phyloP scores from a whole-genome alignment of 495 filamentous ascomycete genomes.

The Margaritispora aquatica region DNA sequence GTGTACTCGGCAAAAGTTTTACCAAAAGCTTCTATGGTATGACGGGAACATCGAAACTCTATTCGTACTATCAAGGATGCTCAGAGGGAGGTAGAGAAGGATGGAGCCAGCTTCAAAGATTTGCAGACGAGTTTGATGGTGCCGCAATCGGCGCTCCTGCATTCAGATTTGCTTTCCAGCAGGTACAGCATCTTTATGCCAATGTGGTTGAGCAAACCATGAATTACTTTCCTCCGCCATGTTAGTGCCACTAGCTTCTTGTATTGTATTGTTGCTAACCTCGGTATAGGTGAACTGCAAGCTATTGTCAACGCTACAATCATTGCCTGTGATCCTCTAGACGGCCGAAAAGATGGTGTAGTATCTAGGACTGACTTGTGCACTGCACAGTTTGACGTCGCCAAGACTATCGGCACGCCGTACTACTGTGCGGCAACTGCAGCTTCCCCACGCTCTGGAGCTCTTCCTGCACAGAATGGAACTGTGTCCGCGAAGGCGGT shows the following conservation, averaged over 20 bases:
- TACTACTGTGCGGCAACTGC: constrained; percentile 42
- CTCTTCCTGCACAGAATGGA: constrained; percentile 37
- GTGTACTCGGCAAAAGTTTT: constrained; percentile 33
- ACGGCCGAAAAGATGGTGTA: constrained; percentile 39
- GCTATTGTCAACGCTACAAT: neutral
- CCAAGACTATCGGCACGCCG: constrained; percentile 36
- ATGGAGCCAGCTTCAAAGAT: constrained; percentile 43
- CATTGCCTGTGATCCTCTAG: constrained; percentile 32
- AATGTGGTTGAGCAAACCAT: constrained; percentile 37
- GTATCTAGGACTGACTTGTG: constrained; percentile 46
- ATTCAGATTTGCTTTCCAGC: constrained; percentile 43
- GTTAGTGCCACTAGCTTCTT: too few relatives aligned
- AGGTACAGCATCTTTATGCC: constrained; percentile 42
- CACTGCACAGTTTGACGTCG: constrained; percentile 38
- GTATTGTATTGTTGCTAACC: constrained; percentile 4
- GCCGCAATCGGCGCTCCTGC: constrained; percentile 45
- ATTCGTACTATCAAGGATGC: constrained; percentile 41
- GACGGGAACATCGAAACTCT: constrained; percentile 29
- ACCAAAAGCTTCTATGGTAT: constrained; percentile 30
- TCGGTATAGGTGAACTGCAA: neutral
- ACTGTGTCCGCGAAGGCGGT: constrained; percentile 34
- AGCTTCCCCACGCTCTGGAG: constrained; percentile 3
- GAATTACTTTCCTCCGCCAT: constrained; percentile 41
- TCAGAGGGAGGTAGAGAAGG: constrained; percentile 42
- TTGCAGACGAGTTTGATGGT: constrained; percentile 43